These are phyloP conservation scores for Boletus pseudopeckii DNA, from an alignment of 768 basidiomycete species.

Conservation along the genomic window DNA sequence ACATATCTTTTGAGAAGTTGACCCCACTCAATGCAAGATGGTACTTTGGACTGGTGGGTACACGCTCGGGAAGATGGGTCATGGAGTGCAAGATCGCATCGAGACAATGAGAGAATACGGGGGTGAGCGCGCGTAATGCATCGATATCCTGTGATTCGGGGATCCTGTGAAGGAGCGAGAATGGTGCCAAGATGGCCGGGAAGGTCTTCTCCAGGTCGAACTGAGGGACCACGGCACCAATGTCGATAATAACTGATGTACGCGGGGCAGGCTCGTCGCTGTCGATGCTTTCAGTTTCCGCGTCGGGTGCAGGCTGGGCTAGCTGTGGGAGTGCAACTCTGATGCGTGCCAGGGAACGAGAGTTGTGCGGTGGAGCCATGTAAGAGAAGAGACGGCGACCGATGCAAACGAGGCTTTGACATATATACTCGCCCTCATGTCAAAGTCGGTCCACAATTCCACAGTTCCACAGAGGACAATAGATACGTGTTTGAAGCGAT, in stretches of 20 bases:
- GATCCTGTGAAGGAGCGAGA: slow-evolving; percentile 26
- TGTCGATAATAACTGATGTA: slow-evolving; percentile 12
- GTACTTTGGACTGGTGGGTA: slow-evolving; percentile 22
- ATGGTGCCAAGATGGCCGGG: slow-evolving; percentile 34
- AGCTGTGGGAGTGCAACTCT: neutral
- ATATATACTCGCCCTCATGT: slow-evolving; percentile 2
- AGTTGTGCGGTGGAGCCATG: slow-evolving; percentile 7
- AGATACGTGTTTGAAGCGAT: neutral
- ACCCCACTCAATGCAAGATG: slow-evolving; percentile 20
- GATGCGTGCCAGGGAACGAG: slow-evolving; percentile 13
- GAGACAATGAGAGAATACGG: slow-evolving; percentile 23
- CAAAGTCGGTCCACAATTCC: neutral
- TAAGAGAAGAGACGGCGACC: neutral
- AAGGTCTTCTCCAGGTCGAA: slow-evolving; percentile 35
- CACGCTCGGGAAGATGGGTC: slow-evolving; percentile 17
- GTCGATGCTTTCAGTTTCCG: slow-evolving; percentile 23
- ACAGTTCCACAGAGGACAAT: slow-evolving; percentile 21
- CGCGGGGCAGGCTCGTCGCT: slow-evolving; percentile 28
- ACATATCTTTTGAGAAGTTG: slow-evolving; percentile 20
- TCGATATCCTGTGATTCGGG: slow-evolving; percentile 24
- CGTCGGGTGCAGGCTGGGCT: neutral
- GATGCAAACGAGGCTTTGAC: too few relatives aligned
- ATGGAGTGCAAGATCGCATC: slow-evolving; percentile 29
- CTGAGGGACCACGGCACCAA: slow-evolving; percentile 5
- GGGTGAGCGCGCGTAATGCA: slow-evolving; percentile 28